phyloP scores from a whole-genome alignment of 345 rosid species.

The Eucalyptus regnans region DNA sequence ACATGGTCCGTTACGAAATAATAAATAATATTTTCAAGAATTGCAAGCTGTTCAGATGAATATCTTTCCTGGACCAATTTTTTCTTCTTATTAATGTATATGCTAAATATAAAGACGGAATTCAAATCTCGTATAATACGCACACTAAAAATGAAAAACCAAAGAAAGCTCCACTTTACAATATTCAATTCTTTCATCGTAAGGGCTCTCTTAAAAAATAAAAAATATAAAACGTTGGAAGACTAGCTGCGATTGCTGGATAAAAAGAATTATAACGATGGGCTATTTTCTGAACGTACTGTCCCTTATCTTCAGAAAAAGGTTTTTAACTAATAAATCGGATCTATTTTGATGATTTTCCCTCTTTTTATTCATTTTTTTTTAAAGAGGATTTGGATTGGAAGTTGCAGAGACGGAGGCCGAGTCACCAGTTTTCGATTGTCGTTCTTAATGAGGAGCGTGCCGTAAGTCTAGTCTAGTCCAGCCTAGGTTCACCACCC shows the following conservation, averaged over 20 bases:
- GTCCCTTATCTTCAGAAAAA: background rate
- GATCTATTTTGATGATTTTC: background rate
- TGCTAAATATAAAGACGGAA: background rate
- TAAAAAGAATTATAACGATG: too few species aligned
- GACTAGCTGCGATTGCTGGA: background rate
- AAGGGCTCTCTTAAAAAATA: background rate
- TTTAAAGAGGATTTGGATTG: background rate
- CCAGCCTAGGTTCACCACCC: too few species aligned
- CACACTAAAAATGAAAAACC: background rate
- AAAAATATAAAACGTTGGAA: background rate
- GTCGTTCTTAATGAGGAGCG: background rate
- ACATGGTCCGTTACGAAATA: too few species aligned
- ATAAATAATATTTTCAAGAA: too few species aligned
- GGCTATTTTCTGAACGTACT: background rate
- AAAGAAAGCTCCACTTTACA: background rate
- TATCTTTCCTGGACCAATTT: rapidly evolving
- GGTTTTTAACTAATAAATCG: background rate
- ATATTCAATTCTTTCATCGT: background rate
- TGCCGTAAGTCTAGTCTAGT: background rate
- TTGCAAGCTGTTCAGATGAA: too few species aligned
- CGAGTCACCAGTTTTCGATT: background rate
- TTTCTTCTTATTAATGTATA: too few species aligned
- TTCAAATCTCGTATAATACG: background rate
- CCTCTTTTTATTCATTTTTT: background rate
- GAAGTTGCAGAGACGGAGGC: background rate